Evolutionary conservation across 352 stramenopile genomes (phyloP), one percentile per base, ranked within the genome.

Genomic region (Globisporangium echinulatum): DNA sequence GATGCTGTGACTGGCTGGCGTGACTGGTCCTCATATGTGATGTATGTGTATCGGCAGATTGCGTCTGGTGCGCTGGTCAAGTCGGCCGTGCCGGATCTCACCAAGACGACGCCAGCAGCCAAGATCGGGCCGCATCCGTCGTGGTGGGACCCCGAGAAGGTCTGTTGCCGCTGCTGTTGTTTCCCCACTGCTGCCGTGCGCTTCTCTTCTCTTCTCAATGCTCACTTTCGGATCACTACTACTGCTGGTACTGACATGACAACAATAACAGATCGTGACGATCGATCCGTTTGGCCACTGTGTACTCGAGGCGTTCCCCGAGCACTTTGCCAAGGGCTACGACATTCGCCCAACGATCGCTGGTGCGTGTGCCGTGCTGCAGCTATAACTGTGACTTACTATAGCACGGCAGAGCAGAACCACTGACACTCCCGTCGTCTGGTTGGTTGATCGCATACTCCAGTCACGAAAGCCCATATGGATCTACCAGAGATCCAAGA

Each of bases 401-500:
- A 33, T 3, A 33, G 25, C 25, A 33, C 1, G 3, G 25, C 25
- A 33, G 25, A 33, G 25, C 25, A 33, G 25, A 33, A 33, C 2
- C 13, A 48, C 43, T 48, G 13, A 48, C 43, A 7, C 11, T 17
- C 42, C 11, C 42, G 11, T 37, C n/a, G 11, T 49, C 46, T 54
- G 13, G 17, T 42, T 54, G 48, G 17, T 51, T 3, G 15, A 3
- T 50, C n/a, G 11, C 36, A 60, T 55, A 11, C 8, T 52, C 25
- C 58, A 74, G 79, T 95, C 39, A 95, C 85, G 3, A 94, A 96
- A 70, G 97, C 97, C 0, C 97, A 99, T 78, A 99, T 99, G 87
- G 97, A 99, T 57, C 74, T 99, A n/a, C 97, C 97, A 0, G 97
- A 99, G 79, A 97, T 98, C 66, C 89, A 98, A 15, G 96, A 99